Evolutionary conservation across 306 rosid species (phyloP).

Genomic region (Ammopiptanthus mongolicus): DNA sequence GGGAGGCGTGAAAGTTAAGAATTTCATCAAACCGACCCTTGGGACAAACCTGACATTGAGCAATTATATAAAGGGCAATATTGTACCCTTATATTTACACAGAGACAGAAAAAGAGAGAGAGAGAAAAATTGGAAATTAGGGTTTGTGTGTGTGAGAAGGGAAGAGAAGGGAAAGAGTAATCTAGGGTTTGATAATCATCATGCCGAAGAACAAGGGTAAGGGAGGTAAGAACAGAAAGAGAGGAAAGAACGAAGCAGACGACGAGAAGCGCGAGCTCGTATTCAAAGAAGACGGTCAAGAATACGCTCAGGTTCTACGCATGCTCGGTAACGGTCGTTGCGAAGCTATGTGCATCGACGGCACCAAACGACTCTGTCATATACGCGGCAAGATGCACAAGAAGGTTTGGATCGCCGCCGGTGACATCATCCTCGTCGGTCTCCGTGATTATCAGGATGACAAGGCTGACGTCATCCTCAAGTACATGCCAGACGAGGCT

Average conservation of each 20-base stretch:
- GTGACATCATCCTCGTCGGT: slow-evolving; percentile 57
- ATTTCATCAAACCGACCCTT: not conserved
- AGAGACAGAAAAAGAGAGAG: not conserved
- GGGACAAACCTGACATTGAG: not conserved
- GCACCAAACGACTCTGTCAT: slow-evolving; percentile 52
- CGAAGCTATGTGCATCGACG: slow-evolving; percentile 58
- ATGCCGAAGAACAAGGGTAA: slow-evolving; percentile 76
- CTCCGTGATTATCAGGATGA: slow-evolving; percentile 60
- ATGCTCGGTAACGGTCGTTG: slow-evolving; percentile 60
- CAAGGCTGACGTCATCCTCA: slow-evolving; percentile 63
- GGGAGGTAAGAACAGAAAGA: slow-evolving; percentile 66
- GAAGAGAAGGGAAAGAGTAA: not conserved
- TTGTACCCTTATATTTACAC: not conserved
- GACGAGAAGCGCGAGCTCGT: slow-evolving; percentile 58
- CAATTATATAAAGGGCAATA: not conserved
- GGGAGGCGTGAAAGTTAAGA: too few species aligned
- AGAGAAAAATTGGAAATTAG: not conserved
- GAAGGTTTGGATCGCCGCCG: slow-evolving; percentile 67
- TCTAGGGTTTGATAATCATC: too few species aligned
- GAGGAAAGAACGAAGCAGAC: slow-evolving; percentile 62
- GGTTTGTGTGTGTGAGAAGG: too few species aligned
- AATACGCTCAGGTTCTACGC: slow-evolving; percentile 51
- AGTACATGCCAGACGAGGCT: slow-evolving; percentile 64
- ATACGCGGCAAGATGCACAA: slow-evolving; percentile 67
- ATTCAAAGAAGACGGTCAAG: slow-evolving; percentile 66